Evolutionary conservation across 345 rosid genomes (phyloP).

Genomic region (Salix suchowensis): DNA sequence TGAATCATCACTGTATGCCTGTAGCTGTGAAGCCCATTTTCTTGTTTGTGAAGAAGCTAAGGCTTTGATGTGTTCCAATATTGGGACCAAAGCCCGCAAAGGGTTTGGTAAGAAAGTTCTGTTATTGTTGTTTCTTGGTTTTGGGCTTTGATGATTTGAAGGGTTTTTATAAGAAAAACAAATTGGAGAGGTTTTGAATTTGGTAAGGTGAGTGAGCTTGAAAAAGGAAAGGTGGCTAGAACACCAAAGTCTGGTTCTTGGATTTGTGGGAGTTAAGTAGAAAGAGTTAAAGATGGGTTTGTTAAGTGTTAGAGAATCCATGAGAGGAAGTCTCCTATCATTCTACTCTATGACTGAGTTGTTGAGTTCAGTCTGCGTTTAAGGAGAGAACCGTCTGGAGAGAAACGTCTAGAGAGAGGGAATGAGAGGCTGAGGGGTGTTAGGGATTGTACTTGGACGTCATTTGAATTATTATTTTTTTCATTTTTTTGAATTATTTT

Average conservation of each 20-base stretch:
- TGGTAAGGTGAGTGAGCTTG: conserved; percentile 23
- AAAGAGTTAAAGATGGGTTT: conserved; percentile 28
- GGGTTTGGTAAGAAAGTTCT: conserved; percentile 21
- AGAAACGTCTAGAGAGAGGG: not conserved
- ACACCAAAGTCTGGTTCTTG: not conserved
- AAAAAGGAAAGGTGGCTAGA: conserved; percentile 24
- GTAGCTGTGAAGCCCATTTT: conserved; percentile 47
- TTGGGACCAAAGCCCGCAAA: conserved; percentile 33
- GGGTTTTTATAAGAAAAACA: conserved; percentile 29
- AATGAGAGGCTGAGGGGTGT: not conserved
- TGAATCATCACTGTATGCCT: conserved; percentile 36
- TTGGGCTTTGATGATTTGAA: conserved; percentile 25
- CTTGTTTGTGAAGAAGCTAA: conserved; percentile 41
- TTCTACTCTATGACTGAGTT: not conserved
- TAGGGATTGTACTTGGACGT: too few species aligned
- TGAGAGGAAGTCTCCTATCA: conserved; percentile 15
- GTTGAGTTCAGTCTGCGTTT: conserved; percentile 35
- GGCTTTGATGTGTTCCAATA: conserved; percentile 38
- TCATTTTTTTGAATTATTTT: too few species aligned
- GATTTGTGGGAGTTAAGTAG: conserved; percentile 17
- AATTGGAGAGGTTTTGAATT: conserved; percentile 26
- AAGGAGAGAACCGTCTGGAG: not conserved
- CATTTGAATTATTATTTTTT: too few species aligned
- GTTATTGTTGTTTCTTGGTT: conserved; percentile 6
- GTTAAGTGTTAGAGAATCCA: conserved; percentile 41